These are phyloP conservation scores for Nymphaea thermarum DNA, from an alignment of 164 flowering plant genomes.

Conservation along the genomic window DNA sequence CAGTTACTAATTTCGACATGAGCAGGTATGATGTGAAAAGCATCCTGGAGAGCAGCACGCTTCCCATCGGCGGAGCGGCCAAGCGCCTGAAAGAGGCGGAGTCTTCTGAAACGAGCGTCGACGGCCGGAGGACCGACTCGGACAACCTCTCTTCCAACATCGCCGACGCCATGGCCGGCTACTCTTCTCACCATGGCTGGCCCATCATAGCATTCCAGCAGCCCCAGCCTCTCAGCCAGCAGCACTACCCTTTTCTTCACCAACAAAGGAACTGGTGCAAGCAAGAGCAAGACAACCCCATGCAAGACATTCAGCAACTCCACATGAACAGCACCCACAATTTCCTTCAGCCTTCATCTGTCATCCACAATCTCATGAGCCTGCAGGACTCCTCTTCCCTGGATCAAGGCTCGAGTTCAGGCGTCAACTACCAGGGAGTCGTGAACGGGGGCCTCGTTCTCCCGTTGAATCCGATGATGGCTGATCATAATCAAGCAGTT, in stretches of 20 bases:
- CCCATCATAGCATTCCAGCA: conserved; percentile 53
- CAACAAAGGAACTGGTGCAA: conserved; percentile 56
- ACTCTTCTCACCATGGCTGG: conserved; percentile 27
- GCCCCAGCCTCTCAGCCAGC: conserved; percentile 32
- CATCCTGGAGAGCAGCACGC: conserved; percentile 68
- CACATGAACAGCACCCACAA: conserved; percentile 38
- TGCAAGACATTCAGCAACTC: conserved; percentile 30
- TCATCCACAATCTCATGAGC: conserved; percentile 46
- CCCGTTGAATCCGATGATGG: conserved; percentile 22
- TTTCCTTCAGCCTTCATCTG: conserved; percentile 45
- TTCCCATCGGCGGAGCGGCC: conserved; percentile 76
- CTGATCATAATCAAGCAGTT: conserved; percentile 22
- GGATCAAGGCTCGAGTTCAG: conserved; percentile 49
- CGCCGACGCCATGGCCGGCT: conserved; percentile 24
- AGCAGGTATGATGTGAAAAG: conserved; percentile 75
- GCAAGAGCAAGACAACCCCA: conserved; percentile 5
- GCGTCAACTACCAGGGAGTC: conserved; percentile 8
- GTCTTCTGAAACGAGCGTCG: conserved; percentile 25
- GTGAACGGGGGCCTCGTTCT: conserved; percentile 16
- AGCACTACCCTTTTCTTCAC: conserved; percentile 24
- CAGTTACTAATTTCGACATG: conserved; percentile 96
- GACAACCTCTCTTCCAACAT: conserved; percentile 21
- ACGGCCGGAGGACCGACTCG: conserved; percentile 16
- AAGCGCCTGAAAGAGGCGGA: conserved; percentile 68
- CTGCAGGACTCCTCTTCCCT: conserved; percentile 37